Evolutionary conservation across 768 basidiomycete genomes (phyloP), one percentile per base, ranked within the genome.

Genomic region (Mycena alexandri): DNA sequence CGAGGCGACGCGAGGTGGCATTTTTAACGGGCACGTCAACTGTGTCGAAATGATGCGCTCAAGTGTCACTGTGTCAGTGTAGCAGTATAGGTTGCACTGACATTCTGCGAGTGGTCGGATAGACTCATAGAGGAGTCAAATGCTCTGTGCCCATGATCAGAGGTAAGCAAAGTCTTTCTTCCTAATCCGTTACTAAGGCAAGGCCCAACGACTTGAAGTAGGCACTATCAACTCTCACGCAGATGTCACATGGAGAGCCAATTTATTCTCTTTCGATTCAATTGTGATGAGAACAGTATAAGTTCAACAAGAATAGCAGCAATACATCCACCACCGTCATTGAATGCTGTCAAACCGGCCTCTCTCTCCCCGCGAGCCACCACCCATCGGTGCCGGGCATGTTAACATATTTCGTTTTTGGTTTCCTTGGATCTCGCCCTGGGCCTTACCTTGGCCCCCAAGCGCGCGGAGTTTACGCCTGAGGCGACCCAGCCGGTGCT

Each of bases 161-260:
- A 21, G 22, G 24, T 19, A 7, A 8, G 41, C 34, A 29, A 21
- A 34, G 41, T 25, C 21, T 16, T 36, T 25, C 16, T 6, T 38
- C 16, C 17, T 55, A 17, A 11, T 33, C 47, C n/a, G 3, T 17
- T 58, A 34, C 57, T 29, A 29, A 29, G 29, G 29, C 29, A 29
- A 44, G 38, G 33, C 33, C 17, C 47, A 34, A 60, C 36, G 38
- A 58, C 29, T 29, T 6, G 29, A 29, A 29, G 29, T 6, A 29
- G 58, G 58, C 19, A 60, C 58, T 60, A 60, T 60, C 58, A 48
- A 21, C 14, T 60, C 58, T 21, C 58, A 60, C 58, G 58, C 46
- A 36, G 19, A 34, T 29, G 21, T 50, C 46, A 48, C 47, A 60
- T 38, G 47, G 29, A 29, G 6, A 14, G 16, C 14, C 36, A 60